A percentile compares a stretch with the other conserved stretches of the same genome.
These are phyloP conservation scores for Brassica juncea DNA, from an alignment of 345 rosid species.

Conservation along the genomic window DNA sequence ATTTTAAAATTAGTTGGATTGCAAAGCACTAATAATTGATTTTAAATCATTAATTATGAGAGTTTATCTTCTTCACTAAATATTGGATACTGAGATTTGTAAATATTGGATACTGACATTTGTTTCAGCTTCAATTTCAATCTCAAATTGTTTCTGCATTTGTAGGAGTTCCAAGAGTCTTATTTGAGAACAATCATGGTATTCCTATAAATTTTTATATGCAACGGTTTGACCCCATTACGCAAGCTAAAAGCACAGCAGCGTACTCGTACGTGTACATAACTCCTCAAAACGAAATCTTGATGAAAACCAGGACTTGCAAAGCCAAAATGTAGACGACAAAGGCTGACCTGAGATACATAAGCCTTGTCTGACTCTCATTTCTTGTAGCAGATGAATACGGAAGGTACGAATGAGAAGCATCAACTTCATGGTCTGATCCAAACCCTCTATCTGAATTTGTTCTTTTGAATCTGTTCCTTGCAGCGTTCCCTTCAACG, in stretches of 20 bases:
- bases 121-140: too few relatives aligned
- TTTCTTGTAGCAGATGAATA: conserved; percentile 52
- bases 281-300: conserved; percentile 72
- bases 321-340: conserved; percentile 78
- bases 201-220: conserved; percentile 34
- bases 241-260: conserved; percentile 26
- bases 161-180: conserved; percentile 20
- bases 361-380: conserved; percentile 64
- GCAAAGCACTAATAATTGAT: too few relatives aligned
- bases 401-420: conserved; percentile 55
- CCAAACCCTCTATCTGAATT: conserved; percentile 55
- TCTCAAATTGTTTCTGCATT: too few relatives aligned
- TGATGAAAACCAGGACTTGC: conserved; percentile 80
- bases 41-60: too few relatives aligned
- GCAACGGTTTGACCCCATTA: conserved; percentile 16
- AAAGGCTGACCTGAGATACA: conserved; percentile 83
- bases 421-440: conserved; percentile 52
- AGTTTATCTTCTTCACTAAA: too few relatives aligned
- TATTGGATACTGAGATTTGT: too few relatives aligned
- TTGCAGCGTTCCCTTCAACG: conserved; percentile 55
- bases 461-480: conserved; percentile 75
- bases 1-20: too few relatives aligned
- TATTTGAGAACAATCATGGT: conserved; percentile 11
- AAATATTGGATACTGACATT: too few relatives aligned
- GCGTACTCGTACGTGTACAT: conserved; percentile 26